Evolutionary conservation across 129 eudicot genomes (phyloP).

Genomic region (Arctium lappa): DNA sequence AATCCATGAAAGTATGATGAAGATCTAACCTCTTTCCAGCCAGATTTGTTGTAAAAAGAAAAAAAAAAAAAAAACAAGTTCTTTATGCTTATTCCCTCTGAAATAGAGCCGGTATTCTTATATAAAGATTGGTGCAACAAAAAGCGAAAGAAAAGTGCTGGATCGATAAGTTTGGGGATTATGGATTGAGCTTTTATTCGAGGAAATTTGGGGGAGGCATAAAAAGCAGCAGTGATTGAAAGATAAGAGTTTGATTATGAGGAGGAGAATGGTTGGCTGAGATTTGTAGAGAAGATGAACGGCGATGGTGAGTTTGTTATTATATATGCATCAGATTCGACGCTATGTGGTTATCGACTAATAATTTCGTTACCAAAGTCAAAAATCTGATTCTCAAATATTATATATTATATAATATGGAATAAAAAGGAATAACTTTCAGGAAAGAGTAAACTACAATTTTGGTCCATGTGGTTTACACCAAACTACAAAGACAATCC

Average conservation of each 20-base stretch:
- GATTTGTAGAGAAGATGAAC: constrained; percentile 28
- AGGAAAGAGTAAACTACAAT: too few species aligned
- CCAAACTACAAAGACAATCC: too few species aligned
- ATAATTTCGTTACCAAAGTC: constrained; percentile 17
- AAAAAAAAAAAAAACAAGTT: background rate
- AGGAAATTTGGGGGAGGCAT: constrained; percentile 16
- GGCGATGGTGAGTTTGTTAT: constrained; percentile 26
- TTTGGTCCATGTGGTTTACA: too few species aligned
- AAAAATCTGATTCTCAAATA: background rate
- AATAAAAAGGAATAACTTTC: background rate
- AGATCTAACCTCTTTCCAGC: constrained; percentile 57
- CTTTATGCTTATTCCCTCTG: background rate
- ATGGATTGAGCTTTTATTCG: background rate
- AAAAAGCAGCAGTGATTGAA: constrained; percentile 16
- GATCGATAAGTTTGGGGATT: constrained; percentile 11
- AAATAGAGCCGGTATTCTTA: background rate
- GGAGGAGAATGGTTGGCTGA: constrained; percentile 31
- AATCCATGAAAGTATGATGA: background rate
- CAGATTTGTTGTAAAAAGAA: constrained; percentile 40
- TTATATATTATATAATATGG: background rate
- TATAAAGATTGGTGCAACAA: background rate
- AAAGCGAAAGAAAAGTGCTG: constrained; percentile 5
- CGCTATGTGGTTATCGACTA: background rate
- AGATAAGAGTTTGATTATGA: constrained; percentile 17
- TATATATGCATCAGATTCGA: constrained; percentile 24